A percentile compares a stretch with the other conserved stretches of the same genome.
Evolutionary conservation across 1,284 basidiomycete genomes (phyloP).

Genomic region (Peniophora sp.): DNA sequence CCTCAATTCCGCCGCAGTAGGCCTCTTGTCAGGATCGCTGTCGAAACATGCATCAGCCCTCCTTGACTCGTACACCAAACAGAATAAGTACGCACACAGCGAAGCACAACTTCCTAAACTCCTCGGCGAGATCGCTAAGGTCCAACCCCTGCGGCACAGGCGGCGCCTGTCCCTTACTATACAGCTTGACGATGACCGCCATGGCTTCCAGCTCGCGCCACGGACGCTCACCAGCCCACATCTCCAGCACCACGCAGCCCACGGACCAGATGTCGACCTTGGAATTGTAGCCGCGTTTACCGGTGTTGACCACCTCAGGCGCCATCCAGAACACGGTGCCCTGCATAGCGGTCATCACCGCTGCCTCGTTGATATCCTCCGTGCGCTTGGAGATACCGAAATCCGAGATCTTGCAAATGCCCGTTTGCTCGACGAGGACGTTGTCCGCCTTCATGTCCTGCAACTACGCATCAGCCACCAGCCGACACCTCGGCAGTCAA

Average conservation of each 20-base stretch:
- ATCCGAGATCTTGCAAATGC: conserved; percentile 96
- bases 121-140: conserved; percentile 69
- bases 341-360: conserved; percentile 83
- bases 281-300: conserved; percentile 84
- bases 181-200: conserved; percentile 89
- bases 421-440: conserved; percentile 90
- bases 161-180: conserved; percentile 76
- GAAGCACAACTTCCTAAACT: conserved; percentile 89
- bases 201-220: conserved; percentile 89
- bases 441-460: conserved; percentile 98
- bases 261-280: conserved; percentile 99
- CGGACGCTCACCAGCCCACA: conserved; percentile 93
- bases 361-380: conserved; percentile 79
- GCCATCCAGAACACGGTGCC: conserved; percentile 99
- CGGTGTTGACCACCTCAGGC: conserved; percentile 86
- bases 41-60: conserved; percentile 5
- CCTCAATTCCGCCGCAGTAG: conserved; percentile 77
- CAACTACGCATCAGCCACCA: conserved; percentile 1
- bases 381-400: conserved; percentile 95
- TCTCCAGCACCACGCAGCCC: conserved; percentile 95
- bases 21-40: conserved; percentile 83
- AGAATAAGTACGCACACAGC: conserved; percentile 55
- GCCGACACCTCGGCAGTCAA: conserved; percentile 3
- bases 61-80: conserved; percentile 1
- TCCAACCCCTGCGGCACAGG: conserved; percentile 82